Conservation (phyloP, 495 filamentous ascomycete genomes). For the Daldinia vernicosa region DNA sequence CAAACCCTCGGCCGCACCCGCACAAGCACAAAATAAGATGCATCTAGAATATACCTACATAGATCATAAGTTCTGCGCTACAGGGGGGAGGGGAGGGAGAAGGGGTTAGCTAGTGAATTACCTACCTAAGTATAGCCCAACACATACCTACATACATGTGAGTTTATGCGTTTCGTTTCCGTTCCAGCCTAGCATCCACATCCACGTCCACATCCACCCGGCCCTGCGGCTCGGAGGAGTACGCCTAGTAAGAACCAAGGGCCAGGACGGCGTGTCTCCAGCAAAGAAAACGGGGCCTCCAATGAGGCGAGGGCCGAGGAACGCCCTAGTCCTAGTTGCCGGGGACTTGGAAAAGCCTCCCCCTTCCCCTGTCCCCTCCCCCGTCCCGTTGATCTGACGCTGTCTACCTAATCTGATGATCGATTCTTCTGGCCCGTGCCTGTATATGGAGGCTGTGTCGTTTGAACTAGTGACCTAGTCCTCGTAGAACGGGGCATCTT, state of each 20-base stretch:
- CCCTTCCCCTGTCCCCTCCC: neutral
- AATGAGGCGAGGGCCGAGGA: conserved; percentile 16
- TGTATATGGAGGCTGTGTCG: neutral
- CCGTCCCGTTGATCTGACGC: neutral
- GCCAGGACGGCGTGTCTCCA: conserved; percentile 12
- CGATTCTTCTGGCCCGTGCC: neutral
- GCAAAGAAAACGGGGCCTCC: conserved; percentile 4
- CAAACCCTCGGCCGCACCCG: neutral
- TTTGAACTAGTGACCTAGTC: neutral
- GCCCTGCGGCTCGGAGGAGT: conserved; percentile 17
- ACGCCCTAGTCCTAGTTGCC: neutral
- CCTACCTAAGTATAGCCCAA: neutral
- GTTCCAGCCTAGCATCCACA: conserved; percentile 15
- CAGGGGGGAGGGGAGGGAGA: too few relatives aligned
- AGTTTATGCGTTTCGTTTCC: conserved; percentile 39
- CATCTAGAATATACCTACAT: neutral
- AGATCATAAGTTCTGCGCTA: neutral
- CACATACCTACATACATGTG: neutral
- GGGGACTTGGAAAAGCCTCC: neutral
- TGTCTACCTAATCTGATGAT: conserved; percentile 19
- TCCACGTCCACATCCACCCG: conserved; percentile 11
- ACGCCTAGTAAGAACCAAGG: neutral
- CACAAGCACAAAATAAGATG: neutral
- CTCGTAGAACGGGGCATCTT: neutral
- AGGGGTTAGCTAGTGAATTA: neutral